These are phyloP conservation scores for Trypanosoma cruzi DNA, from an alignment of 208 protist species.

Conservation along the genomic window DNA sequence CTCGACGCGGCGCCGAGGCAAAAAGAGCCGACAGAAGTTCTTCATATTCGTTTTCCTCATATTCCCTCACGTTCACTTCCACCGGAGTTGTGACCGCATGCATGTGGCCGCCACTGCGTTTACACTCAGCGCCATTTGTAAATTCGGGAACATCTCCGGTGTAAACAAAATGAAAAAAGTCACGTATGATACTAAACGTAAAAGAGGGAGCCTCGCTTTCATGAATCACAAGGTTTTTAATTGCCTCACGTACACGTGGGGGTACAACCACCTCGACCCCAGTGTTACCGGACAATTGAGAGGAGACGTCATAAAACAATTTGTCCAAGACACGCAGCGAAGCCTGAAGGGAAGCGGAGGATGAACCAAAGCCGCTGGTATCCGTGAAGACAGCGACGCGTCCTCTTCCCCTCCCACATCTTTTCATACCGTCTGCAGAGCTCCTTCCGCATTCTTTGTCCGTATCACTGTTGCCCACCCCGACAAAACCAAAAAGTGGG, in stretches of 20 bases:
- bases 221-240: conserved; percentile 6
- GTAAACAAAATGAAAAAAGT: conserved; percentile 29
- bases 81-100: not conserved
- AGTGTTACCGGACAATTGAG: not conserved
- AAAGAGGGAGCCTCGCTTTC: conserved; percentile 19
- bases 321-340: conserved; percentile 15
- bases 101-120: not conserved
- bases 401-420: not conserved
- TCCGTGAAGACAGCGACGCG: conserved; percentile 62
- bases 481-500: conserved; percentile 33
- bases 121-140: conserved; percentile 10
- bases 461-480: conserved; percentile 1
- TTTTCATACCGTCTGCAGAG: not conserved
- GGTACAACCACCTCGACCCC: not conserved
- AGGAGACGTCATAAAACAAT: conserved; percentile 14
- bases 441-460: not conserved
- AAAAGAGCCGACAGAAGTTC: conserved; percentile 13
- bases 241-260: not conserved
- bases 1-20: conserved; percentile 14
- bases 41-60: conserved; percentile 2
- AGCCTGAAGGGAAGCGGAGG: not conserved
- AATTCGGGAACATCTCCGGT: conserved; percentile 16
- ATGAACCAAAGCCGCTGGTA: conserved; percentile 45
- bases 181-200: conserved; percentile 13
- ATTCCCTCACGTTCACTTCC: not conserved